Percentiles rank a stretch among this genome's conserved stretches.
Conservation (phyloP, 2,329 filamentous ascomycete species). For the Fusarium bactridioides region DNA sequence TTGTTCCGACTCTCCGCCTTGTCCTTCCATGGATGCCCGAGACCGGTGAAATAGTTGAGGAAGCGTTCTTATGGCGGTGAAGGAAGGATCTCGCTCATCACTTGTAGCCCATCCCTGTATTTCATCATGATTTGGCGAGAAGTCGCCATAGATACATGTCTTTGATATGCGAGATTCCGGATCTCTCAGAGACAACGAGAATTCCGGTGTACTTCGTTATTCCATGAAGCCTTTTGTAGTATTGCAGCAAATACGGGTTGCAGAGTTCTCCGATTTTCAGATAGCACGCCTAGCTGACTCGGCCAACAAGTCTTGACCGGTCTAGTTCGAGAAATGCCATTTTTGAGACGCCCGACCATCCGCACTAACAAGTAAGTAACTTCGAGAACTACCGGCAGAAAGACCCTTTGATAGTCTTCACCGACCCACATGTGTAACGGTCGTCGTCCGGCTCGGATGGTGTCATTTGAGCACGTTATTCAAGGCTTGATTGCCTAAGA, state of each 20-base stretch:
- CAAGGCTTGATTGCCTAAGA: slow-evolving; percentile 39
- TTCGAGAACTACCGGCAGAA: slow-evolving; percentile 15
- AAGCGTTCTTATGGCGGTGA: slow-evolving; percentile 23
- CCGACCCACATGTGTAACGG: slow-evolving; percentile 37
- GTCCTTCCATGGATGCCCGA: slow-evolving; percentile 1
- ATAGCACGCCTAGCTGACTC: slow-evolving; percentile 22
- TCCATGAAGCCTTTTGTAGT: not conserved
- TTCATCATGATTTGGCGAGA: slow-evolving; percentile 12
- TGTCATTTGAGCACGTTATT: slow-evolving; percentile 44
- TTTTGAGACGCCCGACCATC: slow-evolving; percentile 25
- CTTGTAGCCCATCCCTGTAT: not conserved
- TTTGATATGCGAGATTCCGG: not conserved
- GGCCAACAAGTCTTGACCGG: slow-evolving; percentile 16
- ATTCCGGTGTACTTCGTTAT: not conserved
- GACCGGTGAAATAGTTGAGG: not conserved
- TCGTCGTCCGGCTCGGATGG: slow-evolving; percentile 37
- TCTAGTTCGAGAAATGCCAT: slow-evolving; percentile 26
- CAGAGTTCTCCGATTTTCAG: slow-evolving; percentile 1
- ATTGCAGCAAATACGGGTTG: not conserved
- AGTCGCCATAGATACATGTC: slow-evolving; percentile 9
- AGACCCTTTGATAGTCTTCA: slow-evolving; percentile 30
- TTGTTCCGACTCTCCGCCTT: slow-evolving; percentile 4
- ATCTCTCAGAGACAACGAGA: not conserved
- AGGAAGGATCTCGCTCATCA: not conserved
- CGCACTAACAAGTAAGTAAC: slow-evolving; percentile 30